Percentiles rank a stretch among this genome's conserved stretches.
These are phyloP conservation scores for Salvia sclarea DNA, from an alignment of 305 asterid genomes.

Conservation along the genomic window DNA sequence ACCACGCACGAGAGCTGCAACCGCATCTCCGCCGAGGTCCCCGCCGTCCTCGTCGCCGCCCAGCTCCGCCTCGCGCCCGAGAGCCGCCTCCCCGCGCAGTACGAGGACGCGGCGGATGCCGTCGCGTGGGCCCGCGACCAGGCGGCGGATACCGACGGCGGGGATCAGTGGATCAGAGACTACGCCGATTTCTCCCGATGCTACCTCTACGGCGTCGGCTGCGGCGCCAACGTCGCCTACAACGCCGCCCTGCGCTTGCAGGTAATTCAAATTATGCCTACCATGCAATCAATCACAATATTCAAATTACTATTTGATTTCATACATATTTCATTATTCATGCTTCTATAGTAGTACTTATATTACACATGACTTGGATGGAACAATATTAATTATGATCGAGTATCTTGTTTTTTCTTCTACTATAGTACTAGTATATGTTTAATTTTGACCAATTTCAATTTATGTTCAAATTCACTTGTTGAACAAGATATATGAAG, in stretches of 20 bases:
- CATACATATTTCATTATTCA: no score
- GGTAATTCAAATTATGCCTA: not conserved
- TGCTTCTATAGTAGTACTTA: no score
- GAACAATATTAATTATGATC: not conserved
- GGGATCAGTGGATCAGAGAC: constrained; percentile 67
- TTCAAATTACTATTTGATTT: no score
- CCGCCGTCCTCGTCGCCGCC: constrained; percentile 60
- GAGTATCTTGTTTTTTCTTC: not conserved
- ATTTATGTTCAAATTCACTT: no score
- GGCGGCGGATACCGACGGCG: constrained; percentile 29
- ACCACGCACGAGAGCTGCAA: constrained; percentile 48
- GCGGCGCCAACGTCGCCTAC: constrained; percentile 72
- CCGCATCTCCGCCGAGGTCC: constrained; percentile 44
- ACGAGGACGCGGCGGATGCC: constrained; percentile 68
- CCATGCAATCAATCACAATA: no score
- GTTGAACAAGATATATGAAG: no score
- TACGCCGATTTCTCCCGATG: constrained; percentile 66
- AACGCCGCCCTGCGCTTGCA: constrained; percentile 49
- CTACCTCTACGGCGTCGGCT: constrained; percentile 63
- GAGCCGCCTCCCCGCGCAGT: constrained; percentile 67
- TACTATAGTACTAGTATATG: no score
- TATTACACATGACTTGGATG: no score
- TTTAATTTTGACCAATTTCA: no score
- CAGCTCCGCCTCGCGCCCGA: constrained; percentile 82
- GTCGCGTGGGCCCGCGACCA: constrained; percentile 58